Percentiles rank a stretch among this genome's conserved stretches.
These are phyloP conservation scores for Monosporozyma aerobia DNA, from an alignment of 805 yeast species.

Conservation along the genomic window DNA sequence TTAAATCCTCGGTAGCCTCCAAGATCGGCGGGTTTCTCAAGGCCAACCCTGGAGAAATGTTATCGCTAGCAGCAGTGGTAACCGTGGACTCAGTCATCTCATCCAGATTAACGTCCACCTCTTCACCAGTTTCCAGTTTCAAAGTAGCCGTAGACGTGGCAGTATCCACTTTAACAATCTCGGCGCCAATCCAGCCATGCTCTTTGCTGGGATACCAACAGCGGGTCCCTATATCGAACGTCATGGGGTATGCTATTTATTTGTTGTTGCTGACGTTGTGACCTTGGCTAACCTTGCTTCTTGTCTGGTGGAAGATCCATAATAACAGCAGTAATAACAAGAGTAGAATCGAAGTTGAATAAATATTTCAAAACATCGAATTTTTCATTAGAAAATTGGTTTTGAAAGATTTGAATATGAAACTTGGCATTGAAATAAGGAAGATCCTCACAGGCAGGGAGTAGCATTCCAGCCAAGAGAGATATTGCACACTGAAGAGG, in stretches of 20 bases:
- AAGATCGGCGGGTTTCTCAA: conserved; percentile 85
- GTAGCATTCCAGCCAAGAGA: too few species aligned
- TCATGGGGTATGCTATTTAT: conserved; percentile 11
- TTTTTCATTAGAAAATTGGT: background rate
- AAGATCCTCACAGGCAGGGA: too few species aligned
- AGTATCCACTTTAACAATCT: conserved; percentile 39
- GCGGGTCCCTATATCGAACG: conserved; percentile 51
- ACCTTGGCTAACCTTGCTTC: too few species aligned
- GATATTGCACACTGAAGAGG: too few species aligned
- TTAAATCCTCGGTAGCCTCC: conserved; percentile 91
- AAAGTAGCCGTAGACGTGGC: conserved; percentile 43
- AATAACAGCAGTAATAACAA: too few species aligned
- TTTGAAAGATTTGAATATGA: too few species aligned
- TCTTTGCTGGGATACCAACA: conserved; percentile 70
- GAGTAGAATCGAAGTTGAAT: too few species aligned
- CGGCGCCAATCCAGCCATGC: conserved; percentile 67
- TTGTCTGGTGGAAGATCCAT: too few species aligned
- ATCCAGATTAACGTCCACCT: conserved; percentile 36
- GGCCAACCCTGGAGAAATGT: conserved; percentile 45
- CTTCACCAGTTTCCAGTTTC: conserved; percentile 40
- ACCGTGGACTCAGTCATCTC: background rate
- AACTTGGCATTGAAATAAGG: background rate
- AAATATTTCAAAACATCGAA: background rate
- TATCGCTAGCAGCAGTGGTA: conserved; percentile 16
- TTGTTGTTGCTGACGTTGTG: background rate